These are phyloP conservation scores for Jatropha multifida DNA, from an alignment of 441 rosid genomes.

Conservation along the genomic window DNA sequence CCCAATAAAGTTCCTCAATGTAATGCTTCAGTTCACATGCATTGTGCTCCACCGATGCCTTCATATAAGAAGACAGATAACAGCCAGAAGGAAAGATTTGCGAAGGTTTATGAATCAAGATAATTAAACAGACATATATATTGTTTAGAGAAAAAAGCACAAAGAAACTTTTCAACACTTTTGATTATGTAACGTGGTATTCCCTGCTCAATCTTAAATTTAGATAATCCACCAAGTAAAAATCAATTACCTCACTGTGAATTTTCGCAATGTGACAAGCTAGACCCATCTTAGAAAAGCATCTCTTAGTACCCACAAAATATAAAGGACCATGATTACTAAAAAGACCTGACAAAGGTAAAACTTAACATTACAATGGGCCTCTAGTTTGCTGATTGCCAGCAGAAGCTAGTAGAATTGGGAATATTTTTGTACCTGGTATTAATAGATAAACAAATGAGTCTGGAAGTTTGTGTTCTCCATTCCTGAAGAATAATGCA, in stretches of 20 bases:
- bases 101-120: not conserved
- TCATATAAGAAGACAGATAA: slow-evolving; percentile 19
- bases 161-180: not conserved
- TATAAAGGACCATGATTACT: slow-evolving; percentile 73
- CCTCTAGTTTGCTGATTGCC: not conserved
- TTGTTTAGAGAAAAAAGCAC: no score
- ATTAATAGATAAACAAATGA: slow-evolving; percentile 62
- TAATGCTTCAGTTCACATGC: slow-evolving; percentile 70
- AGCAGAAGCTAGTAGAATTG: slow-evolving; percentile 4
- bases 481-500: slow-evolving; percentile 43
- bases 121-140: not conserved
- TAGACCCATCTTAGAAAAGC: slow-evolving; percentile 68
- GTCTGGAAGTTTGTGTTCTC: slow-evolving; percentile 56
- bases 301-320: slow-evolving; percentile 60
- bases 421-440: slow-evolving; percentile 44
- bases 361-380: slow-evolving; percentile 11
- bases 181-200: slow-evolving; percentile 3
- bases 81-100: slow-evolving; percentile 10
- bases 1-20: slow-evolving; percentile 77
- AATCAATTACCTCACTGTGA: slow-evolving; percentile 58
- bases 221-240: slow-evolving; percentile 6
- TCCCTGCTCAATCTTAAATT: not conserved
- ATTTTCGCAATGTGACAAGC: slow-evolving; percentile 69
- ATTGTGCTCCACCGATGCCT: slow-evolving; percentile 74
- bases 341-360: slow-evolving; percentile 52